phyloP scores from a whole-genome alignment of 2,329 filamentous ascomycete genomes.

The Cercospora zeae-maydis region DNA sequence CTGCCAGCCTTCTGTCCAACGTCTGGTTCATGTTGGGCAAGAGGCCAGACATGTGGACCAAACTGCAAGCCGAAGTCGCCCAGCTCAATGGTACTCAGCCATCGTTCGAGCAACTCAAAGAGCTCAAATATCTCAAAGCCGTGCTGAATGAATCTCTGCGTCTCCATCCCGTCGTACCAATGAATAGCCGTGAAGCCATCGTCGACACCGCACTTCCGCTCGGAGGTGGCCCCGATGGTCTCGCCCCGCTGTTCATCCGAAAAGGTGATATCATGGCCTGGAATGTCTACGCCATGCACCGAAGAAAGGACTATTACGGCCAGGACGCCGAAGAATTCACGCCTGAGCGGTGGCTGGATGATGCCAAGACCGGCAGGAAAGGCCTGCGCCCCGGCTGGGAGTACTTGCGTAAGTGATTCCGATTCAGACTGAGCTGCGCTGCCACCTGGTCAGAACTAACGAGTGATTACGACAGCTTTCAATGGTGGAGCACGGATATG shows the following conservation, averaged over 20 bases:
- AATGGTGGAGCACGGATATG: constrained; percentile 38
- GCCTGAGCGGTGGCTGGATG: constrained; percentile 40
- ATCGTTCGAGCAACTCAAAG: constrained; percentile 36
- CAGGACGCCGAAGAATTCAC: constrained; percentile 43
- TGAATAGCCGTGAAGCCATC: constrained; percentile 71
- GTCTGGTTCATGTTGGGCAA: constrained; percentile 39
- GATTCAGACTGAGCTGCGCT: neutral
- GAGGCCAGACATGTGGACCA: constrained; percentile 32
- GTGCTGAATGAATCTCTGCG: constrained; percentile 74
- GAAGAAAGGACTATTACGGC: constrained; percentile 54
- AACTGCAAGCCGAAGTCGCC: constrained; percentile 33
- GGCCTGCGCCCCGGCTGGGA: constrained; percentile 37
- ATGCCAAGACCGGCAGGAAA: constrained; percentile 30
- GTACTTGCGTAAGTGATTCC: constrained; percentile 24
- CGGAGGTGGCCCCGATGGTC: constrained; percentile 54
- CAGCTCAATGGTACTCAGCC: constrained; percentile 40
- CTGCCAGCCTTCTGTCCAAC: constrained; percentile 50
- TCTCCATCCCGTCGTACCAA: constrained; percentile 73
- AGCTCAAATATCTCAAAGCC: constrained; percentile 47
- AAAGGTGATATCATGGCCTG: constrained; percentile 66
- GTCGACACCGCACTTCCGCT: constrained; percentile 70
- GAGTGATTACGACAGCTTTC: constrained; percentile 31
- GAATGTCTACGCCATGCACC: constrained; percentile 69
- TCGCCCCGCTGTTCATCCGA: constrained; percentile 60
- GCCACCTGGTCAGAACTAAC: neutral